Percentiles rank a stretch among this genome's conserved stretches.
phyloP scores from a whole-genome alignment of 2,329 filamentous ascomycete species.

The Xylariaceae sp. region DNA sequence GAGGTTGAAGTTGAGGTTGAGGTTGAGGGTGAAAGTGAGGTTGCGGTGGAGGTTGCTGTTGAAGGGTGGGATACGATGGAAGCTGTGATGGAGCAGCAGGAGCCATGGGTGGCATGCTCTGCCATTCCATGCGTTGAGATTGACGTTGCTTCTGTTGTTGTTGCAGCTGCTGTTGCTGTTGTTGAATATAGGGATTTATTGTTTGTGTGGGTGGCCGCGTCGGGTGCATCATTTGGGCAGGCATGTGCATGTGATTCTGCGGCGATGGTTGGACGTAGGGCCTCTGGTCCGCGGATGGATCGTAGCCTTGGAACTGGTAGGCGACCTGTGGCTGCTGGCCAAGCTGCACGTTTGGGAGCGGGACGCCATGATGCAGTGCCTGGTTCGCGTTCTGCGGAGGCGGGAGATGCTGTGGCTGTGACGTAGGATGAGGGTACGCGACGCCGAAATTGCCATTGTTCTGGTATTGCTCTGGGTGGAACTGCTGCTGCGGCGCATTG shows the following conservation, averaged over 20 bases:
- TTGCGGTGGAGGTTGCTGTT: slow-evolving; percentile 21
- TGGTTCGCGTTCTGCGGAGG: slow-evolving; percentile 5
- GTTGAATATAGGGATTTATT: slow-evolving; percentile 30
- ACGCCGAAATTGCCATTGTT: neutral
- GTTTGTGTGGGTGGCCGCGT: slow-evolving; percentile 34
- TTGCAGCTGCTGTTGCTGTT: slow-evolving; percentile 24
- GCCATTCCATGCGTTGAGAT: slow-evolving; percentile 16
- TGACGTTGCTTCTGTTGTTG: slow-evolving; percentile 12
- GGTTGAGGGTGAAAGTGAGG: slow-evolving; percentile 32
- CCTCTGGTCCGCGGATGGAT: slow-evolving; percentile 30
- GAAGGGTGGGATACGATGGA: slow-evolving; percentile 9
- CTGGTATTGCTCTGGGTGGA: slow-evolving; percentile 14
- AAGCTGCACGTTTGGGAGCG: slow-evolving; percentile 25
- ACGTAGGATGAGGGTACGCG: slow-evolving; percentile 2
- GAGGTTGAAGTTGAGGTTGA: slow-evolving; percentile 29
- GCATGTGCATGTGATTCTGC: slow-evolving; percentile 20
- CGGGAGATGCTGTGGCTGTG: slow-evolving; percentile 19
- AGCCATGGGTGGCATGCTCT: slow-evolving; percentile 14
- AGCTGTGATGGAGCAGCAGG: slow-evolving; percentile 12
- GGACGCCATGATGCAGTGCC: slow-evolving; percentile 19
- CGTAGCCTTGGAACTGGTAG: slow-evolving; percentile 30
- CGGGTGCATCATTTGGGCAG: slow-evolving; percentile 26
- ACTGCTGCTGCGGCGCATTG: slow-evolving; percentile 24
- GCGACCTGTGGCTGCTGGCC: slow-evolving; percentile 29
- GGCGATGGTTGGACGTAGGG: slow-evolving; percentile 20